These are phyloP conservation scores for Paramyrothecium roridum DNA, from an alignment of 2,329 filamentous ascomycete species.

Conservation along the genomic window DNA sequence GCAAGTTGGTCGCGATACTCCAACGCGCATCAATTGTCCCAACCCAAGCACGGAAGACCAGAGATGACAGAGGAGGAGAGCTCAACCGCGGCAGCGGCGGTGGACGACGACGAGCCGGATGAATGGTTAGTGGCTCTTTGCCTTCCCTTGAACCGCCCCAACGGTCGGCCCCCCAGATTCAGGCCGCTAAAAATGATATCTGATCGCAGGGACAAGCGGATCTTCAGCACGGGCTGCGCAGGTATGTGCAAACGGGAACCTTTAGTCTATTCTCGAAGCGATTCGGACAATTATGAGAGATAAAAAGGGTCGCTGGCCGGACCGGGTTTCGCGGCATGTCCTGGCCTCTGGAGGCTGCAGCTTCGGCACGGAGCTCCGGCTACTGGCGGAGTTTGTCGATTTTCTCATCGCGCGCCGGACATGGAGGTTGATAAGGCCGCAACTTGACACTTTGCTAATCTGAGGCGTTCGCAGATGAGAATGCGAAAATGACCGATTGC, in stretches of 20 bases:
- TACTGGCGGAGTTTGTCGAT: background rate
- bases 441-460: conserved; percentile 3
- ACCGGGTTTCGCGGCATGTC: background rate
- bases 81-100: conserved; percentile 30
- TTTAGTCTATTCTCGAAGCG: background rate
- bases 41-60: conserved; percentile 18
- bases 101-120: conserved; percentile 76
- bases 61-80: conserved; percentile 48
- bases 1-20: background rate
- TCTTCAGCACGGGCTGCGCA: conserved; percentile 93
- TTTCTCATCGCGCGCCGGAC: no score
- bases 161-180: conserved; percentile 1
- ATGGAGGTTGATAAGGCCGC: background rate
- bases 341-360: background rate
- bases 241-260: conserved; percentile 50
- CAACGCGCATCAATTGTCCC: conserved; percentile 9
- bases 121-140: conserved; percentile 67
- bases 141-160: conserved; percentile 1
- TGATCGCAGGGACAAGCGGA: conserved; percentile 81
- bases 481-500: conserved; percentile 88
- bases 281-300: background rate
- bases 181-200: background rate
- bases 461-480: conserved; percentile 65
- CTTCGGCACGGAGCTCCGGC: background rate
- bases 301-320: background rate